A percentile compares a stretch with the other conserved stretches of the same genome.
phyloP scores from a whole-genome alignment of 495 filamentous ascomycete genomes.

The Patellaria atrata region DNA sequence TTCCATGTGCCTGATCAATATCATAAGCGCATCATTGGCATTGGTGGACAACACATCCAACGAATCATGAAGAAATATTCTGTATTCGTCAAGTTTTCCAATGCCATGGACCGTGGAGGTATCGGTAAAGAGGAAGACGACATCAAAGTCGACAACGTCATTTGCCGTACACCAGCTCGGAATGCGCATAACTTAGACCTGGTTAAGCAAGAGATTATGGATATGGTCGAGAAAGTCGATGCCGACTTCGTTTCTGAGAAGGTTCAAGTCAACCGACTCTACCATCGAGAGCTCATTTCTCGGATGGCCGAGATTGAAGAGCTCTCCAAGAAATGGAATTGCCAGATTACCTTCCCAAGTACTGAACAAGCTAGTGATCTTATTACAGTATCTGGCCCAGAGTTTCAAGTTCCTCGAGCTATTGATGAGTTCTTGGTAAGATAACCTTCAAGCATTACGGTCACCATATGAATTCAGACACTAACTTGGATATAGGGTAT shows the following conservation, averaged over 20 bases:
- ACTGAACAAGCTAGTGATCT: constrained; percentile 95
- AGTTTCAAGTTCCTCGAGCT: constrained; percentile 92
- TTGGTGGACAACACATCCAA: constrained; percentile 96
- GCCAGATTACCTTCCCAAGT: constrained; percentile 93
- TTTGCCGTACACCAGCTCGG: constrained; percentile 90
- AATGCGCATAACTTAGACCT: constrained; percentile 94
- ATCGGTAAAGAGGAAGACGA: constrained; percentile 93
- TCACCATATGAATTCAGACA: constrained; percentile 1
- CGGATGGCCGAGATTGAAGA: constrained; percentile 82
- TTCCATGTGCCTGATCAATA: constrained; percentile 99
- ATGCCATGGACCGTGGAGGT: constrained; percentile 95
- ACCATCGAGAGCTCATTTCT: constrained; percentile 82
- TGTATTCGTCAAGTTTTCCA: constrained; percentile 98
- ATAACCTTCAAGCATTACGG: no score
- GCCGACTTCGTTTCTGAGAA: constrained; percentile 90
- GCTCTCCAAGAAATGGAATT: constrained; percentile 96
- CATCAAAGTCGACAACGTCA: constrained; percentile 96
- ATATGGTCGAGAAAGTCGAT: constrained; percentile 96
- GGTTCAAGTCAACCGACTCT: constrained; percentile 84
- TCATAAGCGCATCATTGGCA: constrained; percentile 98
- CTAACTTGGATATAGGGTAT: constrained; percentile 50
- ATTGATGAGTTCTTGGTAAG: constrained; percentile 84
- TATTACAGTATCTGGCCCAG: constrained; percentile 85
- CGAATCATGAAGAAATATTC: constrained; percentile 99
- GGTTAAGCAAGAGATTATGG: constrained; percentile 97